phyloP scores from a whole-genome alignment of 148 eudicot genomes.

The Suaeda aralocaspica region DNA sequence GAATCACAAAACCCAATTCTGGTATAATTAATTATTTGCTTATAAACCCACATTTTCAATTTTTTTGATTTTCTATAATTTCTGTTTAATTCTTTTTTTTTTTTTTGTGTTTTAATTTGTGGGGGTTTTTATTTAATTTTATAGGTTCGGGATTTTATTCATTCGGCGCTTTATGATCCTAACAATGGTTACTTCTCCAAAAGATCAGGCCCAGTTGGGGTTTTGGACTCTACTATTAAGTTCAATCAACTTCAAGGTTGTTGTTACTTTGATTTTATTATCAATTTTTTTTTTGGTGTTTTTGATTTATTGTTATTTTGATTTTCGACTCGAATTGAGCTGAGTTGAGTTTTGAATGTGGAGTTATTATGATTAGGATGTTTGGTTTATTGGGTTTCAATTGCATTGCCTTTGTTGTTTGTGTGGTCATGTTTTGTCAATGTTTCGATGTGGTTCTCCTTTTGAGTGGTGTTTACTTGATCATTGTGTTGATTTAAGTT shows the following conservation, averaged over 20 bases:
- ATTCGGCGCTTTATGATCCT: conserved; percentile 78
- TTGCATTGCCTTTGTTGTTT: too few species aligned
- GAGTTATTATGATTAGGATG: too few species aligned
- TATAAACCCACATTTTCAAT: neutral
- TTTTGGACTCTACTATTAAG: conserved; percentile 65
- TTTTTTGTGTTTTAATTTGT: neutral
- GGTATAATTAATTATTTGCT: conserved; percentile 32
- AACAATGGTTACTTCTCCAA: conserved; percentile 76
- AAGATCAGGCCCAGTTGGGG: conserved; percentile 77
- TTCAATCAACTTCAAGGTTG: conserved; percentile 80
- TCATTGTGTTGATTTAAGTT: too few species aligned
- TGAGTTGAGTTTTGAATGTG: too few species aligned
- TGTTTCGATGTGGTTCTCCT: too few species aligned
- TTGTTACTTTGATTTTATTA: neutral
- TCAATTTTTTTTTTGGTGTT: neutral
- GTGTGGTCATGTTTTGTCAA: too few species aligned
- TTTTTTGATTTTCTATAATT: neutral
- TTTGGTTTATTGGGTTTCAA: too few species aligned
- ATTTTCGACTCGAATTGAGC: too few species aligned
- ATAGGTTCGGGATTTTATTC: conserved; percentile 88
- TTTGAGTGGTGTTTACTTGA: too few species aligned
- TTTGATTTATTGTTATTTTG: neutral
- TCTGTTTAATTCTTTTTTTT: neutral
- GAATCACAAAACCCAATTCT: conserved; percentile 49
- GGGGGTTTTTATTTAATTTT: too few species aligned